Conservation (phyloP, 345 rosid genomes). For the Rhizophora mangle region DNA sequence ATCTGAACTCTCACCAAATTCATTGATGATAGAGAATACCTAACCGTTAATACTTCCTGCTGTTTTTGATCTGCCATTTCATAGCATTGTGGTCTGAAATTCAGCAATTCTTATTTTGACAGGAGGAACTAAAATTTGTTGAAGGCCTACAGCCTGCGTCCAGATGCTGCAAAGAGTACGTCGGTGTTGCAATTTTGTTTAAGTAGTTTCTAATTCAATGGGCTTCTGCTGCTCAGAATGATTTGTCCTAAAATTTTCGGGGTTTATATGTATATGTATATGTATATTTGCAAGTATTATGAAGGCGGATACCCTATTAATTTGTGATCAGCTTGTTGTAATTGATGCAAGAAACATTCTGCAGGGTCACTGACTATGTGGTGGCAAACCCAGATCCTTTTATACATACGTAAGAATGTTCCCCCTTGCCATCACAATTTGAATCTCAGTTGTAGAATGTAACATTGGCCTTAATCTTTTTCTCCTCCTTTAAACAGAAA, state of each 20-base stretch:
- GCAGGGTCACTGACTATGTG: constrained; percentile 58
- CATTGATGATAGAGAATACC: background rate
- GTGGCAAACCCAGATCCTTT: constrained; percentile 66
- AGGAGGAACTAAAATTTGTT: constrained; percentile 69
- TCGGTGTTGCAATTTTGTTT: constrained; percentile 5
- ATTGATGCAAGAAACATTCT: constrained; percentile 12
- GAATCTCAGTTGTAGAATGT: background rate
- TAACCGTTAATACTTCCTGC: background rate
- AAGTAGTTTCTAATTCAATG: constrained; percentile 5
- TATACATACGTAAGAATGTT: constrained; percentile 44
- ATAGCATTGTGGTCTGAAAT: background rate
- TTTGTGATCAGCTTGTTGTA: background rate
- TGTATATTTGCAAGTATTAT: background rate
- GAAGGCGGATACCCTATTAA: background rate
- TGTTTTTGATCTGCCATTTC: background rate
- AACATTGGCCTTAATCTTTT: background rate
- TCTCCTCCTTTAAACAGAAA: constrained; percentile 33
- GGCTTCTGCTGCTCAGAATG: background rate
- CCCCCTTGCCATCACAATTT: background rate
- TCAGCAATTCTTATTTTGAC: constrained; percentile 20
- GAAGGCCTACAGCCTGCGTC: constrained; percentile 66
- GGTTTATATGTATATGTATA: too few species aligned
- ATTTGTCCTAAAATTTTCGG: background rate
- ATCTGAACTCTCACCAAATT: too few species aligned
- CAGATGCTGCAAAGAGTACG: constrained; percentile 87